Percentiles rank a stretch among this genome's conserved stretches.
Conservation (phyloP, 2,329 filamentous ascomycete species). For the Fusarium torreyae region DNA sequence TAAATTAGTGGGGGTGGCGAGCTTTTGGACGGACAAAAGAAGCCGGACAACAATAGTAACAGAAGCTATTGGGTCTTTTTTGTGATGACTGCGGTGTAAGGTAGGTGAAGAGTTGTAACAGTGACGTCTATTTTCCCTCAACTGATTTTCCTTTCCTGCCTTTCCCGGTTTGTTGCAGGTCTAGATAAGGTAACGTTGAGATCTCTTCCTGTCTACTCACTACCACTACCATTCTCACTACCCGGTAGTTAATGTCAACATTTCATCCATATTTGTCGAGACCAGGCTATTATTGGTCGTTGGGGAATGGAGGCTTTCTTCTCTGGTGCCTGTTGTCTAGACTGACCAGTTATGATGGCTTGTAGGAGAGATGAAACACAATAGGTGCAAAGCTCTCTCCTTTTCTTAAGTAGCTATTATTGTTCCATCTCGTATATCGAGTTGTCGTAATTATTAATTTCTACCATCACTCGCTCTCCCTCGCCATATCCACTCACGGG, state of each 20-base stretch:
- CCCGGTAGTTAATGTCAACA: constrained; percentile 21
- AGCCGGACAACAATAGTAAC: constrained; percentile 7
- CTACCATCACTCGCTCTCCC: constrained; percentile 16
- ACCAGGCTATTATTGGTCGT: constrained; percentile 20
- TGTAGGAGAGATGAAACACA: constrained; percentile 26
- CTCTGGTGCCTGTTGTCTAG: constrained; percentile 4
- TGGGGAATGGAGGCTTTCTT: constrained; percentile 40
- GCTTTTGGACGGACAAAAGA: constrained; percentile 28
- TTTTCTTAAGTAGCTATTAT: constrained; percentile 37
- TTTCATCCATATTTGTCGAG: constrained; percentile 34
- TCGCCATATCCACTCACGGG: constrained; percentile 26
- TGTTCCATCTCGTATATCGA: constrained; percentile 29
- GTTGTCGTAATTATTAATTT: constrained; percentile 50
- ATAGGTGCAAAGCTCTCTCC: constrained; percentile 19
- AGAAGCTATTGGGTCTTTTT: constrained; percentile 17
- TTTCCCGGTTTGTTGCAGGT: constrained; percentile 18
- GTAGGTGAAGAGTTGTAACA: constrained; percentile 20
- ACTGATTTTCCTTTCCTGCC: constrained; percentile 1
- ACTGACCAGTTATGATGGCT: constrained; percentile 17
- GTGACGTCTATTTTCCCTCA: constrained; percentile 34
- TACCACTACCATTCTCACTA: neutral
- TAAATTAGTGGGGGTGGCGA: constrained; percentile 46
- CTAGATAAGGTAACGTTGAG: constrained; percentile 5
- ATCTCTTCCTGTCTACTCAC: constrained; percentile 2
- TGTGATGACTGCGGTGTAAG: constrained; percentile 9